Conservation (phyloP, 106 monocot genomes). For the Acorus gramineus region DNA sequence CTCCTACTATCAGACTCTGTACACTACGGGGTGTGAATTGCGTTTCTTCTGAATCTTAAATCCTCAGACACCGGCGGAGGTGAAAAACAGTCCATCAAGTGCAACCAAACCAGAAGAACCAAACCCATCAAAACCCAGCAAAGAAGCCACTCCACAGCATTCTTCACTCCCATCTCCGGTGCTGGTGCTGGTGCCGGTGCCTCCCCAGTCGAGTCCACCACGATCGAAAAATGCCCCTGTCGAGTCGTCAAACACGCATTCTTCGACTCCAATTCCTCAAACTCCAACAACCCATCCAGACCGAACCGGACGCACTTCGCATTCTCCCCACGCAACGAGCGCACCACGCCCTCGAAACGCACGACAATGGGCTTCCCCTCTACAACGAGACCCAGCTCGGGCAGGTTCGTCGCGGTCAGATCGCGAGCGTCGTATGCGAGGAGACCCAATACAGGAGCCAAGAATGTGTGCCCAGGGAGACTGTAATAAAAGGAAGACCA, state of each 20-base stretch:
- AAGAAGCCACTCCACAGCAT: no score
- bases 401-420: constrained; percentile 33
- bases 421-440: constrained; percentile 66
- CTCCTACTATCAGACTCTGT: no score
- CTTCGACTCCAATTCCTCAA: constrained; percentile 37
- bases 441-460: constrained; percentile 63
- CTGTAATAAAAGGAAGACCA: constrained; percentile 59
- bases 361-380: constrained; percentile 42
- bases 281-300: constrained; percentile 42
- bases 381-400: constrained; percentile 42
- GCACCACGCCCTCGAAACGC: constrained; percentile 26
- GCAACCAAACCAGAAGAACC: no score
- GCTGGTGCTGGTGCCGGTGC: constrained; percentile 28
- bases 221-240: constrained; percentile 76
- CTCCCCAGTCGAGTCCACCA: constrained; percentile 36
- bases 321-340: constrained; percentile 8
- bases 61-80: no score
- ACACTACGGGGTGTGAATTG: no score
- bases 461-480: constrained; percentile 48
- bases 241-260: constrained; percentile 35
- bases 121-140: no score
- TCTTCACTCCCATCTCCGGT: no score
- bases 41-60: no score
- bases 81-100: no score
- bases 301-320: constrained; percentile 54